These are phyloP conservation scores for Dorcoceras hygrometricum DNA, from an alignment of 257 asterid species.

Conservation along the genomic window DNA sequence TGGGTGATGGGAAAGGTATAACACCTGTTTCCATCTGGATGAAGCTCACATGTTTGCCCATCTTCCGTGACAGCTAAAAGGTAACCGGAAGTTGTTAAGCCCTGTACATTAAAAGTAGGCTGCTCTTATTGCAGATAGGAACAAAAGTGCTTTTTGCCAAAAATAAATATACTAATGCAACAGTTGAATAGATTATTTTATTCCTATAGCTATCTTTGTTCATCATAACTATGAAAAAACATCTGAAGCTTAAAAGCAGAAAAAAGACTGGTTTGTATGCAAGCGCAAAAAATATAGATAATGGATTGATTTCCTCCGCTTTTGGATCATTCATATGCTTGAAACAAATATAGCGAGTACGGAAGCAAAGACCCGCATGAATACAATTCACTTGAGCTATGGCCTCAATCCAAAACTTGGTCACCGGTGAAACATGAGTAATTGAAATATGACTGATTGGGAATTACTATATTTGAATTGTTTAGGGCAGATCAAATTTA, in stretches of 20 bases:
- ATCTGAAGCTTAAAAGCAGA: conserved; percentile 4
- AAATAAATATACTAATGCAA: conserved; percentile 4
- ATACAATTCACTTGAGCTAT: neutral
- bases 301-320: neutral
- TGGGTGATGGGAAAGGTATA: conserved; percentile 15
- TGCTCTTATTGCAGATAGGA: conserved; percentile 10
- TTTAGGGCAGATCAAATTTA: too few relatives aligned
- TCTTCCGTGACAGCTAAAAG: conserved; percentile 66
- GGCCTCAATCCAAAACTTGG: neutral
- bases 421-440: neutral
- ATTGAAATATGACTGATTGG: neutral
- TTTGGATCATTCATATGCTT: neutral
- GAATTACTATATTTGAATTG: too few relatives aligned
- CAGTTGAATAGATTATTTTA: conserved; percentile 6
- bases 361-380: neutral
- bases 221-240: conserved; percentile 7
- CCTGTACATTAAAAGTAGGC: conserved; percentile 42
- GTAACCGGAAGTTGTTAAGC: conserved; percentile 71
- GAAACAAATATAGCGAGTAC: conserved; percentile 1
- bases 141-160: conserved; percentile 4
- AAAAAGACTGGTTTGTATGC: conserved; percentile 3
- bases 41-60: conserved; percentile 85
- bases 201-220: conserved; percentile 8
- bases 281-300: conserved; percentile 11
- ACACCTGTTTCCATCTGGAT: conserved; percentile 97